A percentile compares a stretch with the other conserved stretches of the same genome.
phyloP scores from a whole-genome alignment of 345 rosid species.

The Nasturtium officinale region DNA sequence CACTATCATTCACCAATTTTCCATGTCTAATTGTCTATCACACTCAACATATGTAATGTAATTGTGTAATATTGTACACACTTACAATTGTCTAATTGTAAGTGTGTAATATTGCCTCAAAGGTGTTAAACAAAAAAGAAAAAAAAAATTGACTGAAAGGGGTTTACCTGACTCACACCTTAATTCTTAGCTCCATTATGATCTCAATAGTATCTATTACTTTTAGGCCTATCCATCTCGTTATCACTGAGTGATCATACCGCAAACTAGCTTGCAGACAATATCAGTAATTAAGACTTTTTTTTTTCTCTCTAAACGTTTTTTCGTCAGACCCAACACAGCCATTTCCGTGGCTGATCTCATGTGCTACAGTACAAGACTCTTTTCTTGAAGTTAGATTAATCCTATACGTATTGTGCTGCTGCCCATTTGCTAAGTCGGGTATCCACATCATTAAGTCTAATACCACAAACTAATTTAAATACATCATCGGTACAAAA shows the following conservation, averaged over 20 bases:
- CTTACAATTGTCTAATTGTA: no score
- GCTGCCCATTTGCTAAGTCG: slow-evolving; percentile 76
- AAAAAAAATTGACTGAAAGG: slow-evolving; percentile 23
- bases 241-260: neutral
- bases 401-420: slow-evolving; percentile 69
- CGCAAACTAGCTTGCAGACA: neutral
- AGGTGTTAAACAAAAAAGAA: neutral
- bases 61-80: slow-evolving; percentile 15
- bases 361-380: slow-evolving; percentile 32
- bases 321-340: slow-evolving; percentile 46
- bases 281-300: neutral
- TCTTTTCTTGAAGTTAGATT: slow-evolving; percentile 56
- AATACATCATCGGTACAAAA: slow-evolving; percentile 2
- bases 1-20: slow-evolving; percentile 27
- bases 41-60: neutral
- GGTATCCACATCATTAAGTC: slow-evolving; percentile 46
- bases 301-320: slow-evolving; percentile 6
- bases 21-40: slow-evolving; percentile 9
- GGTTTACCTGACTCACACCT: slow-evolving; percentile 16
- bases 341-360: slow-evolving; percentile 52
- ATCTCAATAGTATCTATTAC: slow-evolving; percentile 4
- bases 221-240: slow-evolving; percentile 5
- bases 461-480: slow-evolving; percentile 1
- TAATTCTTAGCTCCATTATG: neutral
- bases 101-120: slow-evolving; percentile 19